Percentiles rank a stretch among this genome's conserved stretches.
Evolutionary conservation across 2,329 filamentous ascomycete species (phyloP).

Genomic region (Colletotrichum eleusines): DNA sequence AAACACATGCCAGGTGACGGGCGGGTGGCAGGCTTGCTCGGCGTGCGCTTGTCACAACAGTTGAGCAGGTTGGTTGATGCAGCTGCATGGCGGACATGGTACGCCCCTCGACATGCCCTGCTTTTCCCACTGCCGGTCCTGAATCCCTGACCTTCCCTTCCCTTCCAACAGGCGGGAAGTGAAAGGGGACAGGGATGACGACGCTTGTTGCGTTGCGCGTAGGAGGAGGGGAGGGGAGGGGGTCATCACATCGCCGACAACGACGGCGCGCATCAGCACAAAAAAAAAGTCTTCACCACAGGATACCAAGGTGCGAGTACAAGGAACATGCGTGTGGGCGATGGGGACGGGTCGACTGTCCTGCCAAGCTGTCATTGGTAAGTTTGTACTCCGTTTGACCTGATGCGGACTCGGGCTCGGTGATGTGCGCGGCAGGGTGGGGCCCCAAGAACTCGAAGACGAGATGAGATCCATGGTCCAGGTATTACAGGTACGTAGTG

Average conservation of each 20-base stretch:
- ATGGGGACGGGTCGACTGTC: neutral
- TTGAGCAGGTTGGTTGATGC: conserved; percentile 37
- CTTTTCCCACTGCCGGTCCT: conserved; percentile 36
- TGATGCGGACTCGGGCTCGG: conserved; percentile 1
- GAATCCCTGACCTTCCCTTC: conserved; percentile 25
- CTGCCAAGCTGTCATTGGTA: neutral
- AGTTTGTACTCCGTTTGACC: neutral
- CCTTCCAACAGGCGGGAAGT: conserved; percentile 28
- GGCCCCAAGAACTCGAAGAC: conserved; percentile 24
- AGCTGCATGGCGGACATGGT: conserved; percentile 26
- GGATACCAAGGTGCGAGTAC: neutral
- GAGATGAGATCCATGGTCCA: conserved; percentile 28
- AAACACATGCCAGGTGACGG: conserved; percentile 8
- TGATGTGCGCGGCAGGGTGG: conserved; percentile 24
- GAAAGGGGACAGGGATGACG: conserved; percentile 6
- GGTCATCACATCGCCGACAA: neutral
- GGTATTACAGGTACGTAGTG: too few species aligned
- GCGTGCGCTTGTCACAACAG: too few species aligned
- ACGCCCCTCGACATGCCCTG: conserved; percentile 24
- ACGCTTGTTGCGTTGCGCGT: neutral
- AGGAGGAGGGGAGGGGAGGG: neutral
- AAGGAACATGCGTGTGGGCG: neutral
- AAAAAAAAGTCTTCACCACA: neutral
- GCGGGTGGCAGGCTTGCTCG: conserved; percentile 18
- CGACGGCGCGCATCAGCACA: neutral